Evolutionary conservation across 305 asterid species (phyloP).

Genomic region (Rubia tinctorum): DNA sequence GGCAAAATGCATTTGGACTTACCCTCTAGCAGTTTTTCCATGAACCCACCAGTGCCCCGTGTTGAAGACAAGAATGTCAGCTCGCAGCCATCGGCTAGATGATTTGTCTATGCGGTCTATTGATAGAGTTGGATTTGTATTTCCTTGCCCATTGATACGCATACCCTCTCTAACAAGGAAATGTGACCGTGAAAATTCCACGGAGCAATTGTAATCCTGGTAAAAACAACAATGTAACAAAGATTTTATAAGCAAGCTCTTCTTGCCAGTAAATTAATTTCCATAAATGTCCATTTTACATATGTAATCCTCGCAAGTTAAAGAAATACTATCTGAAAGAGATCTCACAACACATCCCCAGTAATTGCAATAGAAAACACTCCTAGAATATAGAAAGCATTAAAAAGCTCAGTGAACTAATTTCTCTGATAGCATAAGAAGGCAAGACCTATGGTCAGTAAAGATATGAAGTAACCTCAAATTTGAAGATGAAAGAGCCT

Average conservation of each 20-base stretch:
- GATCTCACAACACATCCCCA: neutral
- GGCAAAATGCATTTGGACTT: constrained; percentile 10
- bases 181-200: constrained; percentile 83
- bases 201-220: constrained; percentile 85
- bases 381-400: neutral
- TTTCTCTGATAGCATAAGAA: neutral
- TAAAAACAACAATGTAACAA: neutral
- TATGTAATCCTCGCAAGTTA: neutral
- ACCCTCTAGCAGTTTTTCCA: constrained; percentile 98
- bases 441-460: neutral
- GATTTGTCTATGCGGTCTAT: constrained; percentile 83
- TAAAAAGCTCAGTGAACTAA: neutral
- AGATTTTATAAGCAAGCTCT: neutral
- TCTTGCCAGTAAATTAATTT: neutral
- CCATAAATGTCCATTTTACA: neutral
- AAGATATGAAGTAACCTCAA: constrained; percentile 51
- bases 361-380: neutral
- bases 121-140: constrained; percentile 80
- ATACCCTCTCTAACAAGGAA: constrained; percentile 86
- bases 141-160: constrained; percentile 69
- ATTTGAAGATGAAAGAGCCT: constrained; percentile 80
- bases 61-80: constrained; percentile 90
- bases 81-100: constrained; percentile 78
- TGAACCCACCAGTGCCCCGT: constrained; percentile 99
- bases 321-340: neutral